A percentile compares a stretch with the other conserved stretches of the same genome.
Conservation (phyloP, 1,284 basidiomycete species). For the Salmacisia buchloeana region DNA sequence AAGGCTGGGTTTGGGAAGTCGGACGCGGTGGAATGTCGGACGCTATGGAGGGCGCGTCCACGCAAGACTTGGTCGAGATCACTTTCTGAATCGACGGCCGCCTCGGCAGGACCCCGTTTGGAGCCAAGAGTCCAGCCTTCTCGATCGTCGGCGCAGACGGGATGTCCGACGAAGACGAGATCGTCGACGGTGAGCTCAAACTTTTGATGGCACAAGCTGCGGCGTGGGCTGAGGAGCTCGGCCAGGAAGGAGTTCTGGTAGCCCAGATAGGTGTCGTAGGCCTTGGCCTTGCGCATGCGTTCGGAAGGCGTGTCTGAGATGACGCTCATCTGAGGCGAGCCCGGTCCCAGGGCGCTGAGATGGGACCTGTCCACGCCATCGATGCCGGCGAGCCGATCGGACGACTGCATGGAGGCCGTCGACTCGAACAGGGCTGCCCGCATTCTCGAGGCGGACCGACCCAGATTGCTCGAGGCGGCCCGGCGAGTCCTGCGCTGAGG, state of each 20-base stretch:
- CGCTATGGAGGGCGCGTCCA: background rate
- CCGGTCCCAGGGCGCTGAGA: background rate
- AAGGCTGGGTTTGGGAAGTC: background rate
- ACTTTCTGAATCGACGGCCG: too few species aligned
- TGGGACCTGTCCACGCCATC: background rate
- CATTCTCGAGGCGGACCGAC: too few species aligned
- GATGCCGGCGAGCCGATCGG: background rate
- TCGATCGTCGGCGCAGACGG: slow-evolving; percentile 62
- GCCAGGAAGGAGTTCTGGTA: slow-evolving; percentile 77
- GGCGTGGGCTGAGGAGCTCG: slow-evolving; percentile 69
- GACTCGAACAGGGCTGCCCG: background rate
- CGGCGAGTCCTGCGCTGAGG: background rate
- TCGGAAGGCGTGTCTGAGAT: background rate
- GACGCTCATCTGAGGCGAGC: background rate
- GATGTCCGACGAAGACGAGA: slow-evolving; percentile 90
- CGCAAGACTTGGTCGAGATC: background rate
- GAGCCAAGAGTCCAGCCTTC: slow-evolving; percentile 12
- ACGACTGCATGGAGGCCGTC: background rate
- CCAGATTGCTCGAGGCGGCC: background rate
- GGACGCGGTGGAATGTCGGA: background rate
- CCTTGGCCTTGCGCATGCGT: slow-evolving; percentile 10
- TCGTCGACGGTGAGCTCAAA: slow-evolving; percentile 89
- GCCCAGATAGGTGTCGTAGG: slow-evolving; percentile 63
- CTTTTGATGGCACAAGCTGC: slow-evolving; percentile 80
- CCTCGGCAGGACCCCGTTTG: too few species aligned